Evolutionary conservation across 2,329 filamentous ascomycete genomes (phyloP), one percentile per base, ranked within the genome.

Genomic region (Exophiala bonariae): DNA sequence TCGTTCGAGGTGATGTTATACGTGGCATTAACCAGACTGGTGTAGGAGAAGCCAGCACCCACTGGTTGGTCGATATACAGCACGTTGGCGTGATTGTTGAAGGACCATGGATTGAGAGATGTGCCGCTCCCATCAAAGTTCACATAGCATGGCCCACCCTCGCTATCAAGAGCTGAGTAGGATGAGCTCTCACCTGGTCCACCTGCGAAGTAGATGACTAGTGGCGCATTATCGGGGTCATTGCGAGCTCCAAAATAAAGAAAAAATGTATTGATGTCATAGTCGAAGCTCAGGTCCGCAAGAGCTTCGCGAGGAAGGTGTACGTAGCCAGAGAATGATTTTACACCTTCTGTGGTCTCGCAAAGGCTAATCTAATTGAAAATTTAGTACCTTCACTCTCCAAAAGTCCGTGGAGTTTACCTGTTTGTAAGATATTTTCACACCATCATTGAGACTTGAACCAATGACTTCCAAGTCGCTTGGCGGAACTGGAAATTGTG

Each of bases 61-160:
- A 73, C 75, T 9, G 80, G 85, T 61, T 87, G 79, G 55, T 88
- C 83, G 54, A 87, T 78, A 63, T 84, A 87, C 6, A 87, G 76
- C 75, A 86, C 79, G 55, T 86, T 86, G 52, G 76, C 78, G 18
- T 78, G 73, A 55, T 80, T 79, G 50, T 80, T 82, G 78, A 81
- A 85, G 1, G 80, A 80, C 66, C 77, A 81, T 0, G 79, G 77
- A 55, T 85, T 85, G 18, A 70, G 54, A 13, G 63, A 63, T 0
- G 74, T 74, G n/a, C 63, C 65, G 59, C 79, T 78, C 36, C 73
- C 75, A 30, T 79, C 74, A 33, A 67, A 63, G 34, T 77, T 74
- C 22, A 83, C 67, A 8, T 63, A 62, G 59, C 80, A 84, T 7
- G 79, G 79, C 0, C 70, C 70, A 31, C 76, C 66, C 60, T 76